Percentiles rank a stretch among this genome's conserved stretches.
Conservation (phyloP, 768 basidiomycete genomes). For the Mycena polygramma region DNA sequence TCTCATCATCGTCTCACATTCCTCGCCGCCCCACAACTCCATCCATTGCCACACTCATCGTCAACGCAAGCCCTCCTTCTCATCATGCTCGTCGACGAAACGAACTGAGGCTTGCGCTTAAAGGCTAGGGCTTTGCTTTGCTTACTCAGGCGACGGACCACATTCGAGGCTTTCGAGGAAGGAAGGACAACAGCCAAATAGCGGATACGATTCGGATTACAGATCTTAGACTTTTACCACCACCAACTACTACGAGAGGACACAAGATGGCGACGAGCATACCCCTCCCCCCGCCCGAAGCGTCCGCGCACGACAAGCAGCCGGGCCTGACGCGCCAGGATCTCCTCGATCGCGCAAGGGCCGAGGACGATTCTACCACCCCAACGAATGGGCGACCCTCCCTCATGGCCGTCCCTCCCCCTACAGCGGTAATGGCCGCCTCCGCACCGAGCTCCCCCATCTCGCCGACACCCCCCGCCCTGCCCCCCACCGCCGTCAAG, state of each 20-base stretch:
- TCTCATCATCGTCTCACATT: too few relatives aligned
- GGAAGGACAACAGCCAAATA: too few relatives aligned
- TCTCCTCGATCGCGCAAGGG: conserved; percentile 24
- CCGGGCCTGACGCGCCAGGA: conserved; percentile 34
- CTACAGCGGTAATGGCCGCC: too few relatives aligned
- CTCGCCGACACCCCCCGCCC: neutral
- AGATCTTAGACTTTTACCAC: too few relatives aligned
- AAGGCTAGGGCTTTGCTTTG: too few relatives aligned
- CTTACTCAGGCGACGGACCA: too few relatives aligned
- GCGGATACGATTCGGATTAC: neutral
- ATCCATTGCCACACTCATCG: neutral
- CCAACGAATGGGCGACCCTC: neutral
- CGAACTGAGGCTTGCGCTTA: too few relatives aligned
- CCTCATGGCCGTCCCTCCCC: too few relatives aligned
- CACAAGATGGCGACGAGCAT: conserved; percentile 17
- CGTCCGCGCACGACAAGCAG: conserved; percentile 32
- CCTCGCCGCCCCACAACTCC: neutral
- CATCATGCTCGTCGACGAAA: neutral
- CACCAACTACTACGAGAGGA: neutral
- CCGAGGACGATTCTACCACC: neutral
- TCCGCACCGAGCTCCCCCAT: conserved; percentile 15
- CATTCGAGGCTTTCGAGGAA: too few relatives aligned
- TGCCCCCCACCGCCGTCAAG: conserved; percentile 11
- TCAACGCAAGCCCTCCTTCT: too few relatives aligned
- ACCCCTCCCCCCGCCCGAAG: conserved; percentile 34